Conservation (phyloP, 495 filamentous ascomycete species). For the Podospora tetraspora region DNA sequence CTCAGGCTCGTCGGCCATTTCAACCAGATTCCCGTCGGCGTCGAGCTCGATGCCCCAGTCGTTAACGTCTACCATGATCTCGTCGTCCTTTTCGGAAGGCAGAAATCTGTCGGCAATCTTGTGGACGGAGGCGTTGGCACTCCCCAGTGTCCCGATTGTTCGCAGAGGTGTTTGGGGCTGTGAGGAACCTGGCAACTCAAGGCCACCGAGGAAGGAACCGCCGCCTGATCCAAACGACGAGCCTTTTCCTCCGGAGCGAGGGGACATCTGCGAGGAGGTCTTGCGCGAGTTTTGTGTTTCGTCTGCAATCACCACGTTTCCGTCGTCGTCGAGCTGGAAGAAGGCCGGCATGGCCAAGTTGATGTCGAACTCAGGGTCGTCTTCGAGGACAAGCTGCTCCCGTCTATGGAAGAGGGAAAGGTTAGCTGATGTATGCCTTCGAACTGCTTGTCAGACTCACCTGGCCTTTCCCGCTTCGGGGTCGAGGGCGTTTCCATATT, state of each 20-base stretch:
- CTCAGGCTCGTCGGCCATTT: slow-evolving; percentile 30
- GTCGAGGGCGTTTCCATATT: slow-evolving; percentile 53
- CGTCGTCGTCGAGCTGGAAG: slow-evolving; percentile 51
- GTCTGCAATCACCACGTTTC: slow-evolving; percentile 22
- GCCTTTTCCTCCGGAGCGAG: slow-evolving; percentile 15
- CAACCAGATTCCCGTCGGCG: slow-evolving; percentile 35
- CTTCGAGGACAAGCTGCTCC: slow-evolving; percentile 69
- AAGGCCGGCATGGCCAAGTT: slow-evolving; percentile 26
- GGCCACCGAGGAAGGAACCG: slow-evolving; percentile 17
- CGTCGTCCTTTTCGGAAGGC: slow-evolving; percentile 26
- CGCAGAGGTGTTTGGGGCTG: not conserved
- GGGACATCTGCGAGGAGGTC: slow-evolving; percentile 44
- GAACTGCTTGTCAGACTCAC: slow-evolving; percentile 49
- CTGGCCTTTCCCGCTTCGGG: slow-evolving; percentile 63
- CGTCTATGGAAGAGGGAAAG: slow-evolving; percentile 48
- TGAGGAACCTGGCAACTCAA: slow-evolving; percentile 23
- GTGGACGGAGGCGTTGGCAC: not conserved
- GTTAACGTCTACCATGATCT: slow-evolving; percentile 20
- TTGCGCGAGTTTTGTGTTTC: slow-evolving; percentile 39
- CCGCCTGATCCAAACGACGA: slow-evolving; percentile 12
- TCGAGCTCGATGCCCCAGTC: slow-evolving; percentile 43
- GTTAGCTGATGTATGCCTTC: no score
- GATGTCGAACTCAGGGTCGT: slow-evolving; percentile 78
- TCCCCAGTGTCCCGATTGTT: slow-evolving; percentile 16
- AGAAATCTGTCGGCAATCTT: slow-evolving; percentile 21